Base-by-base conservation (phyloP, 139 green algal genomes). In the Tetraselmis striata region DNA sequence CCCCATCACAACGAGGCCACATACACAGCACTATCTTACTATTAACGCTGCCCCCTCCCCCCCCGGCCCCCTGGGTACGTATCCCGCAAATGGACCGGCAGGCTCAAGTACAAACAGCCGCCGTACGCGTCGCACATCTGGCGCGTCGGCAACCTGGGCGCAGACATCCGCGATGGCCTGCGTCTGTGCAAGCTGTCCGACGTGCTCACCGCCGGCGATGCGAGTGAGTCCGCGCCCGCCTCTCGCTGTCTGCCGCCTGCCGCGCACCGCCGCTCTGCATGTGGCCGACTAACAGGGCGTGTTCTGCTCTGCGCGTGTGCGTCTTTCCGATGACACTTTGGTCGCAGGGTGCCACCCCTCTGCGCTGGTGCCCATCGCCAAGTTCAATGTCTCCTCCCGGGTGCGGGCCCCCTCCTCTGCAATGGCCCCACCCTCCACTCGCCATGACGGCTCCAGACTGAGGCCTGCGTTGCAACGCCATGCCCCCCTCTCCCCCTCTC, bases 81-180 rank as follows among this genome's bases (percentile, higher is more conserved):
- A 25, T 67, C n/a, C n/a, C n/a, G n/a, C n/a, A n/a, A n/a, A n/a
- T n/a, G 30, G 30, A 28, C n/a, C 77, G 27, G 27, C 25, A 75
- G 29, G 31, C 87, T 94, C 30, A 28, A 81, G 1, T 91, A 96
- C 81, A 27, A 81, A 59, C 94, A 97, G 86, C 82, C 86, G 67
- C 89, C 90, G 0, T 82, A 87, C 25, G 92, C 97, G 84, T 93
- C 90, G 77, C 85, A 92, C 75, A 95, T 93, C 79, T 96, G 23
- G 28, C 32, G 58, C 24, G 59, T 77, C 24, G 78, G 24, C 28
- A 92, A 86, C 83, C 80, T 97, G 29, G 86, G 86, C 0, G 81
- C 89, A 0, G 94, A 97, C 85, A 87, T 97, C 59, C 79, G 92
- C 0, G 88, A 92, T 82, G 94, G 94, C 1, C 67, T 96, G 76